Evolutionary conservation across 2,329 filamentous ascomycete species (phyloP).

Genomic region (Fusarium agapanthi): DNA sequence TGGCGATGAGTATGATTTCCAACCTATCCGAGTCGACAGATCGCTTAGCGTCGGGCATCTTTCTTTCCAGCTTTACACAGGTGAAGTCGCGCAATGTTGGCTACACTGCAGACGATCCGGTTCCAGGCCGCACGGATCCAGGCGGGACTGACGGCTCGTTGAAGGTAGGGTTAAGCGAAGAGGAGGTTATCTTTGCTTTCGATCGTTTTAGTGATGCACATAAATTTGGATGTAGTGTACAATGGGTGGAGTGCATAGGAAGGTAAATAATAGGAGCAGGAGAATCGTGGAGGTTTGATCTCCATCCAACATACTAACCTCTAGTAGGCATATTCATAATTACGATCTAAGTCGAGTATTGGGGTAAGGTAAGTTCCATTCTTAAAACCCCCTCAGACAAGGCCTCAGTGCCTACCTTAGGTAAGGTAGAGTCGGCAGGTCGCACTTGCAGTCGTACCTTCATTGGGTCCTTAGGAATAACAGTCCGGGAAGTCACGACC

Average conservation of each 20-base stretch:
- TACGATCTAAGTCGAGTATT: not conserved
- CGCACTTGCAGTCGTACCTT: slow-evolving; percentile 2
- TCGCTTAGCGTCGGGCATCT: slow-evolving; percentile 38
- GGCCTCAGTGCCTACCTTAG: not conserved
- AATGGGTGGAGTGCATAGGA: not conserved
- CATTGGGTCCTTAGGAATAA: not conserved
- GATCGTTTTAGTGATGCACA: slow-evolving; percentile 3
- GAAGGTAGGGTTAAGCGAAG: not conserved
- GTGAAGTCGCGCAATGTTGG: not conserved
- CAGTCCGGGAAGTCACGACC: slow-evolving; percentile 13
- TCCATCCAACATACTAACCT: not conserved
- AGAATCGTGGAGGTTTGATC: not conserved
- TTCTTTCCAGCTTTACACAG: not conserved
- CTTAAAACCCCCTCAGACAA: not conserved
- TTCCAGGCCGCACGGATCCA: not conserved
- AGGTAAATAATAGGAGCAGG: not conserved
- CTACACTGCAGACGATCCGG: slow-evolving; percentile 8
- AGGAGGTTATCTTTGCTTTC: not conserved
- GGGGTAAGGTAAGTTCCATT: not conserved
- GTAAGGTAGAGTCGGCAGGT: not conserved
- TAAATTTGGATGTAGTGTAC: slow-evolving; percentile 5
- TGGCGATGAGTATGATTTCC: slow-evolving; percentile 48
- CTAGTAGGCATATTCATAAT: not conserved
- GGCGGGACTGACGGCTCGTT: not conserved
- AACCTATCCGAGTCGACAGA: slow-evolving; percentile 43